Conservation (phyloP, 352 stramenopile genomes). For the Phytophthora tubulina region DNA sequence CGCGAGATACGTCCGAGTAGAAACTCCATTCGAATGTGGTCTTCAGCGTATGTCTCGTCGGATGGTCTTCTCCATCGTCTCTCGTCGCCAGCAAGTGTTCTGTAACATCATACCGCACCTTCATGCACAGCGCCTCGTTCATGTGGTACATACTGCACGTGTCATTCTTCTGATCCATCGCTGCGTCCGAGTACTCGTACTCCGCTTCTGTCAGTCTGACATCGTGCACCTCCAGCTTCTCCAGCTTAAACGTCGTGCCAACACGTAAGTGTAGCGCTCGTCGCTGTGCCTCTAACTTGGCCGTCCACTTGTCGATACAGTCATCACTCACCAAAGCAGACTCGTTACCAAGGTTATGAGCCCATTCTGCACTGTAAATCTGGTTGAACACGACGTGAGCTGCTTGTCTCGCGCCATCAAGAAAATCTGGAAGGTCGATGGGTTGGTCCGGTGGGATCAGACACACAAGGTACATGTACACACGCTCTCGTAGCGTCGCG, state of each 20-base stretch:
- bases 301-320: conserved; percentile 37
- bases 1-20: conserved; percentile 52
- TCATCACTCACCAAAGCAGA: conserved; percentile 19
- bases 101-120: conserved; percentile 47
- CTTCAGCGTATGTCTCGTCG: conserved; percentile 35
- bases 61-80: conserved; percentile 14
- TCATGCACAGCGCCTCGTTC: conserved; percentile 52
- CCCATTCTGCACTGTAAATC: conserved; percentile 29
- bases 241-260: conserved; percentile 34
- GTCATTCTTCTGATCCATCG: conserved; percentile 31
- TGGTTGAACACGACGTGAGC: conserved; percentile 34
- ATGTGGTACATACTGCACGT: conserved; percentile 51
- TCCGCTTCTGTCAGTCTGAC: conserved; percentile 40
- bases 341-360: conserved; percentile 10
- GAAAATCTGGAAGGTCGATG: conserved; percentile 53
- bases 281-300: conserved; percentile 33
- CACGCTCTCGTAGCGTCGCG: conserved; percentile 44
- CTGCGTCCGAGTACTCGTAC: conserved; percentile 45
- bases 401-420: conserved; percentile 47
- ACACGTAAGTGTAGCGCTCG: conserved; percentile 26
- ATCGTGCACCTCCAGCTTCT: conserved; percentile 43
- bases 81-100: conserved; percentile 40
- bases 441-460: conserved; percentile 52
- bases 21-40: conserved; percentile 58
- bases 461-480: conserved; percentile 60